Evolutionary conservation across 805 yeast species (phyloP), one percentile per base, ranked within the genome.

Genomic region (Starmera caribaea): DNA sequence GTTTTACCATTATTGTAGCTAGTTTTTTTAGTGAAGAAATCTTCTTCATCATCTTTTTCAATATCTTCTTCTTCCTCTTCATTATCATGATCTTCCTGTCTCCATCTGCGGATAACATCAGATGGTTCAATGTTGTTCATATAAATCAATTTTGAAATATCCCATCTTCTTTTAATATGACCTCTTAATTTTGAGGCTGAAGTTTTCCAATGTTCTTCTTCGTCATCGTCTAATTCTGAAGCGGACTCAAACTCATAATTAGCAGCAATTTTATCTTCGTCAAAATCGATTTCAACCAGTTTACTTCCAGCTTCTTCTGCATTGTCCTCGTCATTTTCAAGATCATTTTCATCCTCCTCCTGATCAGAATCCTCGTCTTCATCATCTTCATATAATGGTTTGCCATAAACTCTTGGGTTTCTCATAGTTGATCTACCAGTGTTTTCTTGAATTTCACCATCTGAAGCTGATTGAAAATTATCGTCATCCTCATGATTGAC

Each of bases 141-240:
- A 58, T 92, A 90, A 5, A 92, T 65, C 41, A 90, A 63, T 53
- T 83, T 85, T 49, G 81, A 79, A 45, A 90, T 75, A 58, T 90
- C 85, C 89, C 94, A 85, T 42, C 65, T 68, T 61, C 68, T 74
- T 54, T 61, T 65, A 42, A 62, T 54, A 5, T 72, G 47, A n/a
- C 81, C 73, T 45, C 73, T 66, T 42, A 84, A 65, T 49, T 71
- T 78, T 5, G 76, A 56, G 1, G 95, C 96, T 32, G 82, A 66
- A 10, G 45, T 26, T 30, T 55, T 46, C 62, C 68, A 66, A 15
- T 57, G 62, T 6, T 55, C 61, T 32, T 55, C 64, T 9, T 57
- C 65, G 7, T 63, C 72, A 17, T 61, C 61, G 34, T 60, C 67
- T 30, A 74, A 57, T 35, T 70, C 75, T 3, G 77, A 71, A 42